phyloP scores from a whole-genome alignment of 1,284 basidiomycete genomes.

The Ustilago sp. region DNA sequence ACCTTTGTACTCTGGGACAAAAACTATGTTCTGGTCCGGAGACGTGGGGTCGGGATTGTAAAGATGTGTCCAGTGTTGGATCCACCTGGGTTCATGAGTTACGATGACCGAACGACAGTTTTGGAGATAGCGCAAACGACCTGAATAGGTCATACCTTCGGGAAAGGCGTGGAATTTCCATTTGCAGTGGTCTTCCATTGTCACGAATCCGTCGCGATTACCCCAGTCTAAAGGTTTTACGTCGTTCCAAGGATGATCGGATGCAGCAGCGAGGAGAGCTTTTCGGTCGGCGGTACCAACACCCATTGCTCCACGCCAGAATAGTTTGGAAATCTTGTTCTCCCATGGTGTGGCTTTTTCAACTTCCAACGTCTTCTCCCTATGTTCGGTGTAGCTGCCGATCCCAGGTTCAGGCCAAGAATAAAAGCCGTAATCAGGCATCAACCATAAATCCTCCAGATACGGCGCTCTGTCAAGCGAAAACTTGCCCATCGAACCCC shows the following conservation, averaged over 20 bases:
- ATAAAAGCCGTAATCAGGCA: constrained; percentile 67
- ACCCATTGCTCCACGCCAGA: constrained; percentile 62
- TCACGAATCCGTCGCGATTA: constrained; percentile 29
- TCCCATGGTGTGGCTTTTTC: constrained; percentile 55
- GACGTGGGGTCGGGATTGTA: constrained; percentile 58
- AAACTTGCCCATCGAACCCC: constrained; percentile 64
- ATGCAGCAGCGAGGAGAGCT: constrained; percentile 39
- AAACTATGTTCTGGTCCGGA: constrained; percentile 67
- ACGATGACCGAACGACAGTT: constrained; percentile 64
- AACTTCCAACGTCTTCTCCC: constrained; percentile 45
- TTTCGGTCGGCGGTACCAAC: constrained; percentile 63
- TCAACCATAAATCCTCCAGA: constrained; percentile 65
- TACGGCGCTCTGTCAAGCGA: constrained; percentile 56
- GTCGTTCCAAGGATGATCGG: constrained; percentile 60
- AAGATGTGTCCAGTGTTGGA: constrained; percentile 66
- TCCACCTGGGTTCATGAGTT: constrained; percentile 62
- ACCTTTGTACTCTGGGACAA: constrained; percentile 50
- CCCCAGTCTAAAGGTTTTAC: constrained; percentile 56
- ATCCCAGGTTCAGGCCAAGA: constrained; percentile 66
- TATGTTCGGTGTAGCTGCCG: constrained; percentile 58
- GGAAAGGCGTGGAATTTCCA: constrained; percentile 67
- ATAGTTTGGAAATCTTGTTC: constrained; percentile 53
- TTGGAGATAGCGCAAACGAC: constrained; percentile 61
- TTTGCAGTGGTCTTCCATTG: constrained; percentile 65
- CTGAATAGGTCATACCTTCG: constrained; percentile 65